Conservation (phyloP, 306 rosid species). For the Glycine soja region DNA sequence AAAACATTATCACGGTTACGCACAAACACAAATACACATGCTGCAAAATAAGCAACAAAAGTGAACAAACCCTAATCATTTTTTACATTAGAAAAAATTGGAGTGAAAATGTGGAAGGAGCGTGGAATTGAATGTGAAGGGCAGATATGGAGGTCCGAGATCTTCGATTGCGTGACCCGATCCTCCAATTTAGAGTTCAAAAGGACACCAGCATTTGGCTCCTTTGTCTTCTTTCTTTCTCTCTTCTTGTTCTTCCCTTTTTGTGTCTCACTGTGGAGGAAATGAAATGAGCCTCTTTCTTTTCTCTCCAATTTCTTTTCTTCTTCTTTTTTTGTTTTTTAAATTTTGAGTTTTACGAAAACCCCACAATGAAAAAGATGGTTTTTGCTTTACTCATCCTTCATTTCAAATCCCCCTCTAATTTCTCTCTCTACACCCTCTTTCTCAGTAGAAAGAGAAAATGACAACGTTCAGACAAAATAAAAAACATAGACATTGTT, state of each 20-base stretch:
- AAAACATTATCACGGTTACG: slow-evolving; percentile 45
- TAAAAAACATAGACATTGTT: background rate
- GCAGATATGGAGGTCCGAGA: slow-evolving; percentile 57
- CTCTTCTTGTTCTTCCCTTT: slow-evolving; percentile 44
- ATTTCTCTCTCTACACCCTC: slow-evolving; percentile 60
- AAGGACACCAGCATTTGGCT: slow-evolving; percentile 67
- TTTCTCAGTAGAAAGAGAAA: slow-evolving; percentile 20
- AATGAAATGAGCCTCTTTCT: slow-evolving; percentile 40
- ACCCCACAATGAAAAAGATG: slow-evolving; percentile 77
- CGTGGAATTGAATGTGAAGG: slow-evolving; percentile 52
- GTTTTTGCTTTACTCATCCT: slow-evolving; percentile 80
- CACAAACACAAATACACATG: slow-evolving; percentile 44
- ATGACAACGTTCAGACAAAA: slow-evolving; percentile 49
- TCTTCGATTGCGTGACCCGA: slow-evolving; percentile 70
- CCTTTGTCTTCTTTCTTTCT: slow-evolving; percentile 42
- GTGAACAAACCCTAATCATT: slow-evolving; percentile 43
- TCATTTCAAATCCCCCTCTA: slow-evolving; percentile 51
- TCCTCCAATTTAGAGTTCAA: slow-evolving; percentile 63
- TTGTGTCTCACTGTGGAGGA: slow-evolving; percentile 50
- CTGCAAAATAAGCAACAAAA: slow-evolving; percentile 34
- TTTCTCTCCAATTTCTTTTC: background rate
- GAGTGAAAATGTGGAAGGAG: slow-evolving; percentile 62
- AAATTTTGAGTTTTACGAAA: slow-evolving; percentile 58
- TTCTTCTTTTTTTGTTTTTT: background rate
- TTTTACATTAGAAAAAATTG: slow-evolving; percentile 26